Evolutionary conservation across 2,329 filamentous ascomycete species (phyloP), one percentile per base, ranked within the genome.

Genomic region (Lachnellula cervina): DNA sequence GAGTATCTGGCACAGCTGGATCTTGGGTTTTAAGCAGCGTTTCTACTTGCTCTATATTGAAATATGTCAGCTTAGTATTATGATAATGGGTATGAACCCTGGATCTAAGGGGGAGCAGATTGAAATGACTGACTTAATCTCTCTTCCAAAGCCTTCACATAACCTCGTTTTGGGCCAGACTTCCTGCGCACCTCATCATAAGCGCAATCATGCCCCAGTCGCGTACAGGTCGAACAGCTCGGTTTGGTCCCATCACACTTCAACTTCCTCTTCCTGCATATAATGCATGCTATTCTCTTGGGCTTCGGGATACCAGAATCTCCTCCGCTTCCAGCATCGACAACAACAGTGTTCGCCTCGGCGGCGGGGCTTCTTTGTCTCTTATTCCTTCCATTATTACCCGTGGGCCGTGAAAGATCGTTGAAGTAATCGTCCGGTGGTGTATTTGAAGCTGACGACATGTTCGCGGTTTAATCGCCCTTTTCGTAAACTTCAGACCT

Each of bases 251-350:
- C 84, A 70, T 89, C 84, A 66, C 85, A 88, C 70, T 80, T 80
- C 75, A 97, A 77, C 75, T 97, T 97, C 69, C 93, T 82, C 74
- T 92, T 94, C 66, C 93, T 81, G 70, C 94, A 99, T 60, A 97
- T 86, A 69, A 96, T 89, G 71, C 94, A 99, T 38, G 94, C 94
- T 66, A 97, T 88, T 64, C 93, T 84, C 78, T 97, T 97, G n/a
- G 87, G 86, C 67, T 89, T 89, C 49, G 88, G 86, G 21, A 90
- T 78, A 64, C 72, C 78, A 61, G 85, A 84, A 63, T 80, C 79
- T 43, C 60, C 71, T 58, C 77, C 75, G 57, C 75, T 74, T 54
- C 70, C 67, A 52, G 69, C 65, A 57, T 73, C 73, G 54, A 42
- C 25, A n/a, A 70, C 68, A 48, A 72, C 64, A 62, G 62, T 66